These are phyloP conservation scores for Xerocomellus intermedius DNA, from an alignment of 768 basidiomycete genomes.

Conservation along the genomic window DNA sequence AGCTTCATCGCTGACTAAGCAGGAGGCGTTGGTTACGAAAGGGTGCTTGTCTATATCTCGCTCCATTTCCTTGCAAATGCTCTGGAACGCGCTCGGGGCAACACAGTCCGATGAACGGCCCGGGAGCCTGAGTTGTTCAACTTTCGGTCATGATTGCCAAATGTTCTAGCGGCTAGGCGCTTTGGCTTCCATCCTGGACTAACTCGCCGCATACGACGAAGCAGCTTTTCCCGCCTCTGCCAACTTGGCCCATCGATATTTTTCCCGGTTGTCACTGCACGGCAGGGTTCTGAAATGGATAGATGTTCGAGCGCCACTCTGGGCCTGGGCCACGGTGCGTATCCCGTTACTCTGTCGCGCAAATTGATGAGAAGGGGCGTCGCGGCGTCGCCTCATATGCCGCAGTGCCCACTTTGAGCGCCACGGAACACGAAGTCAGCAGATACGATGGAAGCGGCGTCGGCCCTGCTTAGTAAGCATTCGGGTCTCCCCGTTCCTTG, in stretches of 20 bases:
- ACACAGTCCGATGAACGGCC: neutral
- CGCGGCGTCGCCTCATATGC: neutral
- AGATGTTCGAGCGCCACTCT: neutral
- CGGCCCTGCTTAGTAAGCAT: conserved; percentile 12
- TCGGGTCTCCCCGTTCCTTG: neutral
- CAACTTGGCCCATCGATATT: neutral
- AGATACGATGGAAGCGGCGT: conserved; percentile 3
- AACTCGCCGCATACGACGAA: neutral
- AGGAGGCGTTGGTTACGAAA: neutral
- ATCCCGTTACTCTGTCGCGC: neutral
- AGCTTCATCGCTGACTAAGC: conserved; percentile 22
- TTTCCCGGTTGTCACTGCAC: neutral
- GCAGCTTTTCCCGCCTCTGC: neutral
- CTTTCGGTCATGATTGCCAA: neutral
- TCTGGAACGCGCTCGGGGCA: neutral
- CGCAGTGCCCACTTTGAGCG: neutral
- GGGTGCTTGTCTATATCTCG: conserved; percentile 2
- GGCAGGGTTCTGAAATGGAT: conserved; percentile 8
- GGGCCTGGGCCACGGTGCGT: neutral
- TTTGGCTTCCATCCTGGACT: conserved; percentile 11
- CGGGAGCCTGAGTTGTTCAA: neutral
- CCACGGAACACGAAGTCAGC: conserved; percentile 1
- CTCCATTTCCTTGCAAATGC: neutral
- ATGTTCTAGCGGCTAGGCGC: neutral
- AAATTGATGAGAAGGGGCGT: conserved; percentile 3